These are phyloP conservation scores for Mucor indicus DNA, from an alignment of 371 early-diverging fungal genomes.

Conservation along the genomic window DNA sequence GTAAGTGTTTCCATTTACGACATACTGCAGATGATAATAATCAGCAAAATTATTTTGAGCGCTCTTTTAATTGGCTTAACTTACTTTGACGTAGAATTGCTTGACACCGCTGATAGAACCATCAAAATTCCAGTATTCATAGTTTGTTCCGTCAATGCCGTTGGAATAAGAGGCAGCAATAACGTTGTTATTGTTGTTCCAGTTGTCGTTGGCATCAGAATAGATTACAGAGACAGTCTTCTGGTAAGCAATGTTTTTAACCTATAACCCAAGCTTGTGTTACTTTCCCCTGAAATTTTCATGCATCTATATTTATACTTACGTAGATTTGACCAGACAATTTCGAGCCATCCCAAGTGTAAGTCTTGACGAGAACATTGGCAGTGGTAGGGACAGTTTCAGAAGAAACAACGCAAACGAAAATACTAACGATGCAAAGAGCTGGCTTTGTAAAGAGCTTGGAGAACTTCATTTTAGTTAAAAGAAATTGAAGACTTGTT, in stretches of 20 bases:
- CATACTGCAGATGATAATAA: constrained; percentile 22
- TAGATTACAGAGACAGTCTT: constrained; percentile 34
- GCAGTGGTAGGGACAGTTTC: constrained; percentile 11
- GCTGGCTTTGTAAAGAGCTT: constrained; percentile 3
- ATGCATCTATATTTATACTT: not conserved
- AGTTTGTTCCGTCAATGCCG: constrained; percentile 23
- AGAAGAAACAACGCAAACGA: constrained; percentile 4
- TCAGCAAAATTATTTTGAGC: too few relatives aligned
- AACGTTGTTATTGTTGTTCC: constrained; percentile 20
- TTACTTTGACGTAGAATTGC: constrained; percentile 36
- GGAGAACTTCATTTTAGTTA: too few relatives aligned
- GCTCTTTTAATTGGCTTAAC: not conserved
- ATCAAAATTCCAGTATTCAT: constrained; percentile 39
- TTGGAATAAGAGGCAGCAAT: constrained; percentile 20
- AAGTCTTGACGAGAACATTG: constrained; percentile 19
- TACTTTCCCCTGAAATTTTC: not conserved
- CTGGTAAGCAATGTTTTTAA: constrained; percentile 38
- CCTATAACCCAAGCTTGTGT: too few relatives aligned
- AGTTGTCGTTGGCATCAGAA: constrained; percentile 25
- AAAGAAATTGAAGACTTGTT: too few relatives aligned
- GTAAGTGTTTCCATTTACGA: constrained; percentile 29
- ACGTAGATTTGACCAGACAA: constrained; percentile 32
- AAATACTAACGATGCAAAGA: constrained; percentile 1
- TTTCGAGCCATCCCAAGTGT: constrained; percentile 11
- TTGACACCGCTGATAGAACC: constrained; percentile 28